phyloP scores from a whole-genome alignment of 1,139 yeast genomes.

The Kodamaea plutei region DNA sequence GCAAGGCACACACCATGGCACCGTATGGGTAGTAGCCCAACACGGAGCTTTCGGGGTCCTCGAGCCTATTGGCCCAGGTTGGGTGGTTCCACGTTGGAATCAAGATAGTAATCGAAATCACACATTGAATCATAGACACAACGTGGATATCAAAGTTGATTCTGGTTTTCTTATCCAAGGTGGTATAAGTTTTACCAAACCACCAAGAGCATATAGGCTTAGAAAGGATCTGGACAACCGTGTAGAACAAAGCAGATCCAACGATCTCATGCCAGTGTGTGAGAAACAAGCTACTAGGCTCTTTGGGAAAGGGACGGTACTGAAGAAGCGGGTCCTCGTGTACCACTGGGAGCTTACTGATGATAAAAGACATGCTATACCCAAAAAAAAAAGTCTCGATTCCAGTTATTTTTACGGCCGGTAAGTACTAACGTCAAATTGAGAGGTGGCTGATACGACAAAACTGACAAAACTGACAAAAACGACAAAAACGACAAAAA shows the following conservation, averaged over 20 bases:
- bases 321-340: conserved; percentile 42
- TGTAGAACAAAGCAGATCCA: conserved; percentile 37
- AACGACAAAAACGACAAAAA: too few species aligned
- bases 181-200: conserved; percentile 47
- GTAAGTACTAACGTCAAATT: too few species aligned
- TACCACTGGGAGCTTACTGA: conserved; percentile 26
- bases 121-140: conserved; percentile 81
- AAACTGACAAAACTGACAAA: too few species aligned
- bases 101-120: conserved; percentile 51
- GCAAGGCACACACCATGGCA: conserved; percentile 65
- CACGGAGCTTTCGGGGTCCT: conserved; percentile 45
- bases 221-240: conserved; percentile 37
- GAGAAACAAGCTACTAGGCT: conserved; percentile 20
- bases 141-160: conserved; percentile 84
- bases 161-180: conserved; percentile 42
- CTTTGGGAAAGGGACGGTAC: conserved; percentile 45
- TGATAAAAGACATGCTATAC: conserved; percentile 7
- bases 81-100: conserved; percentile 59
- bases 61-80: conserved; percentile 35
- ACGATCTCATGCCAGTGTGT: conserved; percentile 57
- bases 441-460: too few species aligned
- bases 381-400: too few species aligned
- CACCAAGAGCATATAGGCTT: conserved; percentile 27
- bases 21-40: conserved; percentile 71
- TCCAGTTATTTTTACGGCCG: too few species aligned